Evolutionary conservation across 2,329 filamentous ascomycete species (phyloP), one percentile per base, ranked within the genome.

Genomic region (Stromatinia cepivora): DNA sequence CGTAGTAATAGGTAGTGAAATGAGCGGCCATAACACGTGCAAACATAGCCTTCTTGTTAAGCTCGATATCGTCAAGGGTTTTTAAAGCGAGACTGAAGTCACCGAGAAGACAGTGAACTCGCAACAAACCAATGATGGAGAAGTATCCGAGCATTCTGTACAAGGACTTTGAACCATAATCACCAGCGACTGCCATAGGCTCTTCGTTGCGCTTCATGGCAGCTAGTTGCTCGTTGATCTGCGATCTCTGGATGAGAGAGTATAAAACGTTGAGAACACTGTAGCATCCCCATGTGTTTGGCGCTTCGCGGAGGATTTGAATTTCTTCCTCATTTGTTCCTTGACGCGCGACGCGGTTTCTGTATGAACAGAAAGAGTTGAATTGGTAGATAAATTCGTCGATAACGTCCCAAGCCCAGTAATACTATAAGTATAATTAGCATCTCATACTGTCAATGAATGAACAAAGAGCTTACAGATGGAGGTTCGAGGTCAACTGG

Each of bases 311-410:
- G 76, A 99, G 89, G 66, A 97, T 86, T 81, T 92, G 87, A 74
- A 96, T 90, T 82, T 99, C 95, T 82, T 98, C 95, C 80, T 93
- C 92, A 81, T 94, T 97, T 81, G 91, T 84, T 81, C 88, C 84
- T 85, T 90, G 86, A 70, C 93, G 88, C 73, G 95, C 95, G 76
- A 97, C 89, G 75, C 93, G 90, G 81, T 96, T 93, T 79, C 95
- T 90, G 87, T 97, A 97, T 73, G 93, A 93, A 81, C 93, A 98
- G 86, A 99, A 99, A 70, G 94, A 96, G 86, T 99, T 97, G 87
- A 99, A 99, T 82, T 99, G 95, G 86, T 99, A 99, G 84, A 99
- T 98, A 85, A 99, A 99, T 83, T 99, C 95, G 82, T 99, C 95
- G 83, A 99, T 97, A 76, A 98, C 94, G 81, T 99, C 95, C 95